These are phyloP conservation scores for Amphirosellinia nigrospora DNA, from an alignment of 495 filamentous ascomycete genomes.

Conservation along the genomic window DNA sequence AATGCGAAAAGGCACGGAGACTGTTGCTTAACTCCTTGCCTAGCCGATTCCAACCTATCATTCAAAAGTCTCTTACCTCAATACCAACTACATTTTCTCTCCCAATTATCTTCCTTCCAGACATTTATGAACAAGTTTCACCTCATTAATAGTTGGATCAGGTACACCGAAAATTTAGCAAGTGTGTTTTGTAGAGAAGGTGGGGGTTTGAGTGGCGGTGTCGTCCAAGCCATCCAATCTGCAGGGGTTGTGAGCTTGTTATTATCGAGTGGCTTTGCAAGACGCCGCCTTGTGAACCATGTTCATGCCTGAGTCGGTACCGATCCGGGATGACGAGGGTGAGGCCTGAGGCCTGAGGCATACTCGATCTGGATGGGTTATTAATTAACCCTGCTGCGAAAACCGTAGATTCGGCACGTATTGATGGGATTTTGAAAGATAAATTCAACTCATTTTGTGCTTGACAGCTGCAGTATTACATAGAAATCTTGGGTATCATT, in stretches of 20 bases:
- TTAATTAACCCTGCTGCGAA: constrained; percentile 12
- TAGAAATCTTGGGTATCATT: constrained; percentile 17
- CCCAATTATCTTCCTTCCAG: no score
- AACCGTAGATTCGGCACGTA: not conserved
- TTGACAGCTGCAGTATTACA: not conserved
- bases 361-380: constrained; percentile 12
- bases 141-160: no score
- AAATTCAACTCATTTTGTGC: not conserved
- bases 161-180: no score
- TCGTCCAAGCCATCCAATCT: no score
- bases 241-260: no score
- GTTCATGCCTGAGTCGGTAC: constrained; percentile 16
- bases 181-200: no score
- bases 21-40: not conserved
- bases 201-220: no score
- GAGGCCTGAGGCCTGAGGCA: constrained; percentile 3
- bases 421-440: not conserved
- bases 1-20: not conserved
- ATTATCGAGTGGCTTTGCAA: no score
- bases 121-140: no score
- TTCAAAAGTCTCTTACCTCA: not conserved
- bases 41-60: not conserved
- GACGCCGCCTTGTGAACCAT: not conserved
- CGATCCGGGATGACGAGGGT: constrained; percentile 18
- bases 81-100: not conserved